Percentiles rank a stretch among this genome's conserved stretches.
phyloP scores from a whole-genome alignment of 768 basidiomycete species.

The Rhizopogon vinicolor region DNA sequence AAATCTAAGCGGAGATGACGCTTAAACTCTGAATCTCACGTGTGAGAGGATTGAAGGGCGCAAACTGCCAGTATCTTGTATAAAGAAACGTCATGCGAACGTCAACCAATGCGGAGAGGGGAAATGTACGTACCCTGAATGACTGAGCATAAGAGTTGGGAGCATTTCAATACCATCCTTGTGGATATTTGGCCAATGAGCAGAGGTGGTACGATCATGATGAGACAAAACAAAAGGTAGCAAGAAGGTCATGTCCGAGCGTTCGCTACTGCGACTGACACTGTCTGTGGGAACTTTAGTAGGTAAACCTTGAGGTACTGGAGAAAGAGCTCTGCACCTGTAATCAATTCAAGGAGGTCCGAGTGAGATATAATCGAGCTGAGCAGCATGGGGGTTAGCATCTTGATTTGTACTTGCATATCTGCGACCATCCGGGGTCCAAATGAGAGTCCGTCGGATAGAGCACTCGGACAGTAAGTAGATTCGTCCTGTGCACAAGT shows the following conservation, averaged over 20 bases:
- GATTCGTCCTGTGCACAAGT: neutral
- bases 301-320: neutral
- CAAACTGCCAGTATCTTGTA: conserved; percentile 7
- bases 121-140: neutral
- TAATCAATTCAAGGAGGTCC: conserved; percentile 4
- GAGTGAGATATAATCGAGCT: neutral
- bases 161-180: neutral
- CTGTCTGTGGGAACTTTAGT: neutral
- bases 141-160: neutral
- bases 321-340: neutral
- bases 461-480: neutral
- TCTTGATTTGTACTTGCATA: conserved; percentile 2
- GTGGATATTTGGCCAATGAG: conserved; percentile 5
- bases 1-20: neutral
- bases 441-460: neutral
- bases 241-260: conserved; percentile 3
- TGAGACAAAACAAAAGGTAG: conserved; percentile 7
- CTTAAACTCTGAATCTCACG: neutral
- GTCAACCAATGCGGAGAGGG: neutral
- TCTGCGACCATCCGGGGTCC: neutral
- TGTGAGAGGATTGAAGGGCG: conserved; percentile 6
- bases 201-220: conserved; percentile 3
- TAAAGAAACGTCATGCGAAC: neutral
- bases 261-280: neutral
- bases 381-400: neutral